Percentiles rank a stretch among this genome's conserved stretches.
phyloP scores from a whole-genome alignment of 2,329 filamentous ascomycete species.

The Colletotrichum sp. region DNA sequence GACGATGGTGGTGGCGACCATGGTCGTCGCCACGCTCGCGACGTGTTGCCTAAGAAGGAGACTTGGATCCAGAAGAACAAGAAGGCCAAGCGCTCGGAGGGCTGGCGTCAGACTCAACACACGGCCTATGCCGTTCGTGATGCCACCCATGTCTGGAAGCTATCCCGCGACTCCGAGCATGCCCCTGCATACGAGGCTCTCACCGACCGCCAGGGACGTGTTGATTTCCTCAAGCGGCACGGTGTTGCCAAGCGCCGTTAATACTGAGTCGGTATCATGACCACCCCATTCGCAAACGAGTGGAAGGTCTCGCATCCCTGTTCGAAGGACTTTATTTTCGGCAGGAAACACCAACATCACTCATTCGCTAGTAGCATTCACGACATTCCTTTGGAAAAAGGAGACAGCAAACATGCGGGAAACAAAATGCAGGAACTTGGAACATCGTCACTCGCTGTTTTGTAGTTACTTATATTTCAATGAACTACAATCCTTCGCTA shows the following conservation, averaged over 20 bases:
- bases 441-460: not conserved
- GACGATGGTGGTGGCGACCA: not conserved
- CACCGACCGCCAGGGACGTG: not conserved
- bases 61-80: not conserved
- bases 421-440: not conserved
- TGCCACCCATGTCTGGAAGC: not conserved
- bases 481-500: not conserved
- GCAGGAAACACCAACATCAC: not conserved
- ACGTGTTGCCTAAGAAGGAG: not conserved
- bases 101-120: not conserved
- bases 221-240: not conserved
- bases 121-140: not conserved
- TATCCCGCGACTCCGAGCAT: not conserved
- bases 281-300: not conserved
- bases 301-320: not conserved
- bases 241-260: not conserved
- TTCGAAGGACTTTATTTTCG: not conserved
- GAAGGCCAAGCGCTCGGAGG: not conserved
- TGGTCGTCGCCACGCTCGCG: not conserved
- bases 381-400: not conserved
- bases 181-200: not conserved
- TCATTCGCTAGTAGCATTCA: not conserved
- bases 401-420: accelerated
- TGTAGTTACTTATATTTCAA: not conserved
- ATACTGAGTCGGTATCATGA: not conserved